Evolutionary conservation across 768 basidiomycete species (phyloP), one percentile per base, ranked within the genome.

Genomic region (Phlebiopsis flavidoalba): DNA sequence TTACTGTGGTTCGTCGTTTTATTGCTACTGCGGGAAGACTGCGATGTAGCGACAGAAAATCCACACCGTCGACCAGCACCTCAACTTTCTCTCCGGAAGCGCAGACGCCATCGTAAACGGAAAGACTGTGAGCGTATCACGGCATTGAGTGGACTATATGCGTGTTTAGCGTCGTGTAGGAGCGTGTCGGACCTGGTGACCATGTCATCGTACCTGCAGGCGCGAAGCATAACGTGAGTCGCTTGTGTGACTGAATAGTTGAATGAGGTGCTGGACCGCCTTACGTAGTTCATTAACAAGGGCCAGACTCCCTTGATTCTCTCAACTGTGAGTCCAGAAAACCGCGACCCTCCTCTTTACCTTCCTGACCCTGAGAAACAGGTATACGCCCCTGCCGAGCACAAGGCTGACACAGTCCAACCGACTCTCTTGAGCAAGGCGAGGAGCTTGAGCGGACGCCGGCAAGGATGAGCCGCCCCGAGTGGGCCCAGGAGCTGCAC

Each of bases 301-400:
- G 69, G 69, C 7, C 58, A 66, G 11, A 70, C 67, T 3, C 69
- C 69, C 0, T 58, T 66, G 45, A 67, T 70, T 24, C 62, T 70
- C 3, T 64, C 69, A 3, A 70, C 69, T 7, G 69, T 70, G 48
- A 58, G 66, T 62, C 5, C 14, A 10, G 15, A 10, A n/a, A 12
- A 1, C 12, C 36, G 8, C 35, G 40, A 22, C 37, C 8, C 11
- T n/a, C 17, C 11, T 22, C 8, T 11, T 10, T 7, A 10, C 5
- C 22, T 0, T 26, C 15, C n/a, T 58, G 45, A 47, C 5, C 5
- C 8, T 57, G 37, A 24, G 22, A 12, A n/a, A 1, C 47, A 70
- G 69, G 65, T 70, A 5, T 70, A 70, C 51, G 69, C 69, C 3
- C 69, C 69, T 19, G 69, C 67, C 7, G 69, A 70, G 59, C 69